phyloP scores from a whole-genome alignment of 805 yeast genomes.

The Blastobotrys robertii region DNA sequence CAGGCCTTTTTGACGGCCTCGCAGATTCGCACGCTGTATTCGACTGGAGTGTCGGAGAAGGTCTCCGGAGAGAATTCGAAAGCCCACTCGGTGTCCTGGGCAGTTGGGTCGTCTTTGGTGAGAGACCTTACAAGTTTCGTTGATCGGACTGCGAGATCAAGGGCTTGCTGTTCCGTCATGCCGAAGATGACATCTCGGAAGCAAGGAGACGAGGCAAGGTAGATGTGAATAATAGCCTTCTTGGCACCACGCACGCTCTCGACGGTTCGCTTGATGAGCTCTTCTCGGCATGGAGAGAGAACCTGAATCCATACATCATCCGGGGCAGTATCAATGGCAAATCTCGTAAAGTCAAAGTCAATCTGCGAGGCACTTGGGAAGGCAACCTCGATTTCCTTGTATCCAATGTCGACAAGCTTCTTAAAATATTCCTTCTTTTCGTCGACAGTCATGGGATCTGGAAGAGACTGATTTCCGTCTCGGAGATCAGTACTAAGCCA shows the following conservation, averaged over 20 bases:
- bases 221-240: slow-evolving; percentile 65
- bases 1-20: slow-evolving; percentile 70
- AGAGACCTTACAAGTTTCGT: slow-evolving; percentile 52
- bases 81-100: slow-evolving; percentile 51
- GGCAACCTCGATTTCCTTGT: slow-evolving; percentile 75
- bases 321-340: slow-evolving; percentile 65
- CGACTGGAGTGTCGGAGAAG: slow-evolving; percentile 59
- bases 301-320: slow-evolving; percentile 71
- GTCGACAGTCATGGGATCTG: slow-evolving; percentile 78
- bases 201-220: slow-evolving; percentile 66
- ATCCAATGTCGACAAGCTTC: slow-evolving; percentile 62
- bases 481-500: slow-evolving; percentile 79
- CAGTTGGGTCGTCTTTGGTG: slow-evolving; percentile 57
- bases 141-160: slow-evolving; percentile 52
- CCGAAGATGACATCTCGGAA: slow-evolving; percentile 66
- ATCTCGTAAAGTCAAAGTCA: slow-evolving; percentile 73
- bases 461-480: slow-evolving; percentile 78
- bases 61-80: slow-evolving; percentile 78
- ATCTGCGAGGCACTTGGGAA: slow-evolving; percentile 74
- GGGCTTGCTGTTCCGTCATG: slow-evolving; percentile 45
- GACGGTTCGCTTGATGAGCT: slow-evolving; percentile 58
- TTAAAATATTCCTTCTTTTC: slow-evolving; percentile 65
- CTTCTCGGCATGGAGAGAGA: slow-evolving; percentile 67
- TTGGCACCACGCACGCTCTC: slow-evolving; percentile 68
- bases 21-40: slow-evolving; percentile 54